Conservation (phyloP, 331 rosid genomes). For the Acacia pycnantha region DNA sequence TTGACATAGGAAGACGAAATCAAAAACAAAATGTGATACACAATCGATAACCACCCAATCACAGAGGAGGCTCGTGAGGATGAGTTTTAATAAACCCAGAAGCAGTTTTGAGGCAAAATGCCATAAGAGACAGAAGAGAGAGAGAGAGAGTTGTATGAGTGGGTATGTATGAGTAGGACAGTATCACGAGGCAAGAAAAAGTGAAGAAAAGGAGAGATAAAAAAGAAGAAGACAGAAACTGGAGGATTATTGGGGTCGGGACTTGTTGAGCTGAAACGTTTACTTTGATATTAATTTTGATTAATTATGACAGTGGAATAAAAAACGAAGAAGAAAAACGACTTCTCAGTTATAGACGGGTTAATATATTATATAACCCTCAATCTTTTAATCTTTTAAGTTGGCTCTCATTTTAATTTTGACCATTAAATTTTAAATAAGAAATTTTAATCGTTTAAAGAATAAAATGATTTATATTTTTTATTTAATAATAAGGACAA, state of each 20-base stretch:
- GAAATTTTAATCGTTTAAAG: no score
- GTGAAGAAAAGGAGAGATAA: neutral
- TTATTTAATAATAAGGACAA: no score
- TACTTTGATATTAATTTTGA: neutral
- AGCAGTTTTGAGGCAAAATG: conserved; percentile 36
- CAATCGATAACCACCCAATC: neutral
- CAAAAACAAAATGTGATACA: conserved; percentile 4
- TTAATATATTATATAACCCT: no score
- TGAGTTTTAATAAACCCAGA: conserved; percentile 21
- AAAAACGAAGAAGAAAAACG: neutral
- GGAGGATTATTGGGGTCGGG: neutral
- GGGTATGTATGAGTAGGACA: neutral
- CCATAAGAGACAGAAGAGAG: conserved; percentile 38
- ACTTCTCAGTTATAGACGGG: neutral
- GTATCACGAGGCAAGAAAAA: conserved; percentile 56
- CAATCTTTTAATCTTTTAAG: no score
- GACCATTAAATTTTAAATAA: no score
- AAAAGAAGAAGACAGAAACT: conserved; percentile 29
- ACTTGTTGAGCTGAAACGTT: conserved; percentile 14
- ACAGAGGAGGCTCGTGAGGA: conserved; percentile 15
- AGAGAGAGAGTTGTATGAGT: conserved; percentile 5
- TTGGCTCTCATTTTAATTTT: no score
- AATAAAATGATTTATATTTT: no score
- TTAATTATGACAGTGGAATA: neutral
- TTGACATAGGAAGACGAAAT: neutral